Evolutionary conservation across 805 yeast species (phyloP), one percentile per base, ranked within the genome.

Genomic region (Candida silvicultrix): DNA sequence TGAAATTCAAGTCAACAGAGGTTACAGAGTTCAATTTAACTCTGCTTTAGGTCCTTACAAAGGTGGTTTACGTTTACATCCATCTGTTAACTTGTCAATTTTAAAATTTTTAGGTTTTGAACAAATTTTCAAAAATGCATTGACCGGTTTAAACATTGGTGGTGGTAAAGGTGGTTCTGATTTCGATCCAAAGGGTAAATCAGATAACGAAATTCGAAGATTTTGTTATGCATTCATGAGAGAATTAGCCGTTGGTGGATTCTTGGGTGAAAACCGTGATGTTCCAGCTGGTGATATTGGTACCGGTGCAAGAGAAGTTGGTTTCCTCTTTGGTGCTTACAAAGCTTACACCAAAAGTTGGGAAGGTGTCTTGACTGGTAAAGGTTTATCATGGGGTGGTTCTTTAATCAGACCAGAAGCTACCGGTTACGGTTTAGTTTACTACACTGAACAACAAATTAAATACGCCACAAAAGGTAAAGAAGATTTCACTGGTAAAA

Each of bases 141-240:
- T 92, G 64, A 92, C 99, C 60, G 98, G 98, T 63, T 80, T 90
- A 61, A 80, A 83, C 80, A 90, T 92, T 85, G 99, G 99, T 69
- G 99, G 99, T 77, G 99, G 96, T 74, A 92, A 92, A 71, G 99
- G 99, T 80, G 99, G 99, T 70, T 78, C 96, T 50, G 97, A 92
- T 74, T 94, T 92, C 73, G 89, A 90, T 75, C 96, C 97, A 63
- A 92, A 92, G 81, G 96, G 92, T 66, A 85, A 83, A 72, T 78
- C 95, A 50, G 94, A 90, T 71, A 70, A 73, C 60, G 99, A 92
- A 77, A 92, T 92, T 74, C 85, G 99, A 78, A 83, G 96, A 71
- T 92, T 92, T 82, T 92, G 97, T 77, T 80, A 79, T 63, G 78
- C 97, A 44, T 92, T 92, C 80, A 92, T 92, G 96, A 78, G 88